Conservation (phyloP, 768 basidiomycete species). For the Xerocomellus intermedius region DNA sequence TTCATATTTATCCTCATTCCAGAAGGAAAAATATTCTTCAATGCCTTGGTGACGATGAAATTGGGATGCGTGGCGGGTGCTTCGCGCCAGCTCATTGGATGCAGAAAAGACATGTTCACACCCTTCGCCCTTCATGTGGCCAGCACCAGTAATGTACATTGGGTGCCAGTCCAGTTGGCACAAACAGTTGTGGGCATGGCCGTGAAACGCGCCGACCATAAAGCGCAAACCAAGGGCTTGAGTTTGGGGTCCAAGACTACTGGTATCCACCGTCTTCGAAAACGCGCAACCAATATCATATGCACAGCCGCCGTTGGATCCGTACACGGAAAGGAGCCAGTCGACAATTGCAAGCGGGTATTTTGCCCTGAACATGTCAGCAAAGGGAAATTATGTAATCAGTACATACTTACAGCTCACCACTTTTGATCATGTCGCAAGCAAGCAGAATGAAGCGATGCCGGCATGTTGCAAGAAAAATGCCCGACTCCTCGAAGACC, state of each 20-base stretch:
- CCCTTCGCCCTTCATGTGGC: not conserved
- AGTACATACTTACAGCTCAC: constrained; percentile 2
- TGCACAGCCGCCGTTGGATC: not conserved
- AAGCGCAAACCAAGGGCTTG: not conserved
- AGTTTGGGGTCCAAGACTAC: not conserved
- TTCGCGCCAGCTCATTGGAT: not conserved
- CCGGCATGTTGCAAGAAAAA: constrained; percentile 5
- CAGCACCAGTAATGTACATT: not conserved
- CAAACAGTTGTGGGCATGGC: not conserved
- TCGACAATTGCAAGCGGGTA: constrained; percentile 6
- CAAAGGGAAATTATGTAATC: not conserved
- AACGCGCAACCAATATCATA: not conserved
- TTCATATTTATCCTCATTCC: constrained; percentile 3
- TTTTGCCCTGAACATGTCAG: not conserved
- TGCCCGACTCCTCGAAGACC: constrained; percentile 2
- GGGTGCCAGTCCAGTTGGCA: constrained; percentile 1
- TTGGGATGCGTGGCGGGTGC: not conserved
- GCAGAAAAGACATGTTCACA: constrained; percentile 4
- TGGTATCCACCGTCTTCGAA: not conserved
- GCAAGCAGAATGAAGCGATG: constrained; percentile 1
- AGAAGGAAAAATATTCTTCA: not conserved
- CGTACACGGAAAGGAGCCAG: not conserved
- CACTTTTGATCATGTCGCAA: constrained; percentile 18
- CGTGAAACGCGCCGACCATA: constrained; percentile 1
- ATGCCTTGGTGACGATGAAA: constrained; percentile 4